These are phyloP conservation scores for Coemansia sp. DNA, from an alignment of 192 early-diverging fungal genomes.

Conservation along the genomic window DNA sequence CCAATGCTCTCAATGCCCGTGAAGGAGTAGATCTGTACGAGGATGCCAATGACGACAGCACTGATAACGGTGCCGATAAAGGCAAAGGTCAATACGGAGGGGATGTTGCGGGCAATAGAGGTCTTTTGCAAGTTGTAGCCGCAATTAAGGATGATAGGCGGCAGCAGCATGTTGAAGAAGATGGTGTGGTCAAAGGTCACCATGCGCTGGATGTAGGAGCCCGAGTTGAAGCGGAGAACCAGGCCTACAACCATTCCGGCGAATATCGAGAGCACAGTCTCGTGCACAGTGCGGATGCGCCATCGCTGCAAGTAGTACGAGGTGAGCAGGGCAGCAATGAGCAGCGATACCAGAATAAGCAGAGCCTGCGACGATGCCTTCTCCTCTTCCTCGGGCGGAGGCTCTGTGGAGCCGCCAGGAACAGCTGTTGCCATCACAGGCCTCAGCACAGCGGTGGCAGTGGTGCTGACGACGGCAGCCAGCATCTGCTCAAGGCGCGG, in stretches of 20 bases:
- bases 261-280: constrained; percentile 93
- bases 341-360: constrained; percentile 81
- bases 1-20: constrained; percentile 71
- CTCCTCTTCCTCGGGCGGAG: constrained; percentile 65
- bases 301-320: constrained; percentile 89
- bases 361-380: constrained; percentile 80
- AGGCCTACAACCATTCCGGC: constrained; percentile 67
- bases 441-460: constrained; percentile 4
- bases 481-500: not conserved
- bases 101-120: constrained; percentile 87
- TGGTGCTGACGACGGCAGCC: constrained; percentile 2
- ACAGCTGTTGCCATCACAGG: not conserved
- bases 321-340: constrained; percentile 83
- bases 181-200: constrained; percentile 90
- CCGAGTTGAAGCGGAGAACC: constrained; percentile 51
- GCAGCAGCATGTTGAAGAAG: constrained; percentile 96
- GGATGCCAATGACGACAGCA: constrained; percentile 82
- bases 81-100: constrained; percentile 91
- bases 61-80: constrained; percentile 92
- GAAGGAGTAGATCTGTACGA: constrained; percentile 70
- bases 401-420: constrained; percentile 26
- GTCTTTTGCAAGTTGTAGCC: constrained; percentile 93
- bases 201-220: constrained; percentile 69
- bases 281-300: constrained; percentile 89
- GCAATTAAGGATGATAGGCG: constrained; percentile 96